These are phyloP conservation scores for Sugiyamaella novakii DNA, from an alignment of 1,139 yeast genomes.

Conservation along the genomic window DNA sequence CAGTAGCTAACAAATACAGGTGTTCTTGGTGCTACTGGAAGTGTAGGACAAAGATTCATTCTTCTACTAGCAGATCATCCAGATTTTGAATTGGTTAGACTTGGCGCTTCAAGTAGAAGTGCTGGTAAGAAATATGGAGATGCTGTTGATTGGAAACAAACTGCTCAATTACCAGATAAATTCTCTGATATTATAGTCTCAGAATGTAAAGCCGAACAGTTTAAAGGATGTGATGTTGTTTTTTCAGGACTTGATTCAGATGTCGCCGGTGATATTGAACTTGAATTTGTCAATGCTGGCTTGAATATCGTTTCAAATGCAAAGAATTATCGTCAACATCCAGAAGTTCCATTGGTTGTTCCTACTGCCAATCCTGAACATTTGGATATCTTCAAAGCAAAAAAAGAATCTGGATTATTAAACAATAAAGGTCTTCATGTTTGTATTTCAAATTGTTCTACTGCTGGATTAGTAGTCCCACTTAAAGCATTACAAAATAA, in stretches of 20 bases:
- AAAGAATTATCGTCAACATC: constrained; percentile 88
- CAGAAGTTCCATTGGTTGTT: constrained; percentile 87
- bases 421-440: constrained; percentile 81
- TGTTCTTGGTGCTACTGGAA: constrained; percentile 96
- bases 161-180: constrained; percentile 70
- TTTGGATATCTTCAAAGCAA: constrained; percentile 68
- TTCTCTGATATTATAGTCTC: constrained; percentile 66
- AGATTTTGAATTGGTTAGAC: constrained; percentile 76
- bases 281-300: constrained; percentile 79
- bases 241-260: constrained; percentile 95
- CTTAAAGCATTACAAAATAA: constrained; percentile 84
- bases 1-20: constrained; percentile 47
- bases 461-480: constrained; percentile 98
- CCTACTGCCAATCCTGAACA: constrained; percentile 98
- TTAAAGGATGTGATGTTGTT: constrained; percentile 88
- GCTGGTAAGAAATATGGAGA: constrained; percentile 86
- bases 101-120: constrained; percentile 93
- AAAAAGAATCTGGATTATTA: constrained; percentile 46
- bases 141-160: constrained; percentile 95
- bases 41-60: constrained; percentile 96
- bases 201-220: constrained; percentile 75
- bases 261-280: constrained; percentile 90
- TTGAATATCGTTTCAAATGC: constrained; percentile 89
- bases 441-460: constrained; percentile 96
- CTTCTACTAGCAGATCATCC: constrained; percentile 84